A percentile compares a stretch with the other conserved stretches of the same genome.
phyloP scores from a whole-genome alignment of 1,284 basidiomycete species.

The Nidula niveotomentosa region DNA sequence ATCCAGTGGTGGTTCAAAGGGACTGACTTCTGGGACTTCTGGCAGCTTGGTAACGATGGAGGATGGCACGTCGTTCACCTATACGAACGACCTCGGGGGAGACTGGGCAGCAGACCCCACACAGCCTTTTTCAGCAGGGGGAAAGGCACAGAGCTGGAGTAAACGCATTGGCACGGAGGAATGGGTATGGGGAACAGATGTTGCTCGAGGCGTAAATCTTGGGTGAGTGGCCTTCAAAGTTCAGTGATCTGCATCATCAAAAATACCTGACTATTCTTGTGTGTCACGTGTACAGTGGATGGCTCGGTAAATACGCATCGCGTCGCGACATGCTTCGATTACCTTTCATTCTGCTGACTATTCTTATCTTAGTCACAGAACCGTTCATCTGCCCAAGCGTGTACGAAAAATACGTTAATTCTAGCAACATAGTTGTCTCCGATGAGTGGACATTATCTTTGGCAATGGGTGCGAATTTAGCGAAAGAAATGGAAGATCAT shows the following conservation, averaged over 20 bases:
- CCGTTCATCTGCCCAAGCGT: conserved; percentile 68
- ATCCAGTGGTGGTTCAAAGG: conserved; percentile 8
- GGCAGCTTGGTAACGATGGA: conserved; percentile 66
- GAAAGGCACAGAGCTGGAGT: conserved; percentile 75
- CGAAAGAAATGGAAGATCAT: conserved; percentile 73
- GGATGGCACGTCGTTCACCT: conserved; percentile 68
- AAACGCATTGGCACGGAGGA: conserved; percentile 50
- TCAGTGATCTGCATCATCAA: conserved; percentile 1
- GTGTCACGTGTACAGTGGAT: conserved; percentile 26
- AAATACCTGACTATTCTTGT: neutral
- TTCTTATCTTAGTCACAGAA: conserved; percentile 27
- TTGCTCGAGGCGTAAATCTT: conserved; percentile 43
- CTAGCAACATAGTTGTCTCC: conserved; percentile 41
- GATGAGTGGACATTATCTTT: conserved; percentile 84
- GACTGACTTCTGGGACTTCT: conserved; percentile 37
- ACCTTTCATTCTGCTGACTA: conserved; percentile 3
- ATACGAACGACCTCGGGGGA: conserved; percentile 68
- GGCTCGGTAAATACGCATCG: conserved; percentile 30
- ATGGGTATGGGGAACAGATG: conserved; percentile 41
- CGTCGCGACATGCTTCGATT: no score
- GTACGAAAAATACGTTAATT: conserved; percentile 73
- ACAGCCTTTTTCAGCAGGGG: conserved; percentile 71
- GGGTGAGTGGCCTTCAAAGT: conserved; percentile 25
- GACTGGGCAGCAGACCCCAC: conserved; percentile 62
- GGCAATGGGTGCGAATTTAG: conserved; percentile 58